Evolutionary conservation across 2,329 filamentous ascomycete genomes (phyloP).

Genomic region (Claviceps citrina): DNA sequence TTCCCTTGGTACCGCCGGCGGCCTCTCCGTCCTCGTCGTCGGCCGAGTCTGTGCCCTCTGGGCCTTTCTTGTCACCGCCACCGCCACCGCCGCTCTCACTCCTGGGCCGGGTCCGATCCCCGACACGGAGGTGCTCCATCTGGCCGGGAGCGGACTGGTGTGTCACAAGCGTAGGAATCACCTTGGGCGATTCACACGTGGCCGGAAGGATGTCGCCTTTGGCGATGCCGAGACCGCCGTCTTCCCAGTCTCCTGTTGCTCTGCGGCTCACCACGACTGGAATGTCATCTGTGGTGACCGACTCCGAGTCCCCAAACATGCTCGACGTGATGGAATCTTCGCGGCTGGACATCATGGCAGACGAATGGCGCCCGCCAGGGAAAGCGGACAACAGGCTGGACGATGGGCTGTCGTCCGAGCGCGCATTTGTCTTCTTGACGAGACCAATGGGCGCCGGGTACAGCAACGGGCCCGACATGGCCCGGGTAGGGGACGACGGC

Average conservation of each 20-base stretch:
- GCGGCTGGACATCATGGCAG: slow-evolving; percentile 66
- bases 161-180: slow-evolving; percentile 38
- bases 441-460: slow-evolving; percentile 48
- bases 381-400: slow-evolving; percentile 60
- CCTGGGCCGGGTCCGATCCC: slow-evolving; percentile 60
- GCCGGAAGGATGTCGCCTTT: slow-evolving; percentile 35
- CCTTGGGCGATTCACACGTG: slow-evolving; percentile 21
- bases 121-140: slow-evolving; percentile 45
- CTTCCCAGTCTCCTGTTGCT: slow-evolving; percentile 62
- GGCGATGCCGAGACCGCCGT: slow-evolving; percentile 63
- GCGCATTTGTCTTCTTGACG: slow-evolving; percentile 47
- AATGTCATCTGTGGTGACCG: slow-evolving; percentile 57
- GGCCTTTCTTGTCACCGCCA: slow-evolving; percentile 43
- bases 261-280: slow-evolving; percentile 62
- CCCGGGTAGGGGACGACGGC: slow-evolving; percentile 42
- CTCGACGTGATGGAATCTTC: slow-evolving; percentile 83
- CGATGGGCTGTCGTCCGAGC: slow-evolving; percentile 68
- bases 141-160: slow-evolving; percentile 51
- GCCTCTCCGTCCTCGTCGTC: slow-evolving; percentile 93
- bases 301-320: slow-evolving; percentile 75
- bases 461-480: slow-evolving; percentile 30
- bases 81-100: slow-evolving; percentile 46
- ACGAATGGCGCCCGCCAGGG: slow-evolving; percentile 49
- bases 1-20: slow-evolving; percentile 31
- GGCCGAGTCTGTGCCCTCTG: slow-evolving; percentile 69